Percentiles rank a stretch among this genome's conserved stretches.
phyloP scores from a whole-genome alignment of 139 green algal species.

The Astrephomene gubernaculifera region DNA sequence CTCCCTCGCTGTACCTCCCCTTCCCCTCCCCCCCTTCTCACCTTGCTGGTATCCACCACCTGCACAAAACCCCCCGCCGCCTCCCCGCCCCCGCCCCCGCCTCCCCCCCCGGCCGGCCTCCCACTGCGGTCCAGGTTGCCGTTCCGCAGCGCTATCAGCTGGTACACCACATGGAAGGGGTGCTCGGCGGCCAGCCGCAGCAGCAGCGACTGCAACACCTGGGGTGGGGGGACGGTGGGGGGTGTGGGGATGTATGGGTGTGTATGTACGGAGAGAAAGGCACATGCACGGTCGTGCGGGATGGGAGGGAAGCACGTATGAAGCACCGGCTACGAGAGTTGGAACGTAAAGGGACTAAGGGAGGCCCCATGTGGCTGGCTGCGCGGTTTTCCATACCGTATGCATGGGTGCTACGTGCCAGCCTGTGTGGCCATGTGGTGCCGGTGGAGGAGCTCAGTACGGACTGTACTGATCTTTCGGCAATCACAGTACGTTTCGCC shows the following conservation, averaged over 20 bases:
- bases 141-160: conserved; percentile 83
- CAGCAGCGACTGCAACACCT: conserved; percentile 65
- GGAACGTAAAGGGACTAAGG: too few relatives aligned
- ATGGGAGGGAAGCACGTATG: too few relatives aligned
- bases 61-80: conserved; percentile 24
- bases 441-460: too few relatives aligned
- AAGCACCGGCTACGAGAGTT: too few relatives aligned
- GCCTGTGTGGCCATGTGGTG: too few relatives aligned
- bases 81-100: not conserved
- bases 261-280: not conserved
- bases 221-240: not conserved
- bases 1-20: not conserved
- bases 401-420: too few relatives aligned
- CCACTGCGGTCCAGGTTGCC: conserved; percentile 41
- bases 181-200: conserved; percentile 79
- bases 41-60: conserved; percentile 27
- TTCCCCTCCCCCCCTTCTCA: not conserved
- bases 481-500: too few relatives aligned
- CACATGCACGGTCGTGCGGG: too few relatives aligned
- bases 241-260: not conserved
- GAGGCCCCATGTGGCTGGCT: too few relatives aligned
- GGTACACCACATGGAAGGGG: conserved; percentile 87
- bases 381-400: too few relatives aligned
- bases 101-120: not conserved
- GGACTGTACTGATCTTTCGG: too few relatives aligned